phyloP scores from a whole-genome alignment of 129 eudicot genomes.

The Pulicaria dysenterica region DNA sequence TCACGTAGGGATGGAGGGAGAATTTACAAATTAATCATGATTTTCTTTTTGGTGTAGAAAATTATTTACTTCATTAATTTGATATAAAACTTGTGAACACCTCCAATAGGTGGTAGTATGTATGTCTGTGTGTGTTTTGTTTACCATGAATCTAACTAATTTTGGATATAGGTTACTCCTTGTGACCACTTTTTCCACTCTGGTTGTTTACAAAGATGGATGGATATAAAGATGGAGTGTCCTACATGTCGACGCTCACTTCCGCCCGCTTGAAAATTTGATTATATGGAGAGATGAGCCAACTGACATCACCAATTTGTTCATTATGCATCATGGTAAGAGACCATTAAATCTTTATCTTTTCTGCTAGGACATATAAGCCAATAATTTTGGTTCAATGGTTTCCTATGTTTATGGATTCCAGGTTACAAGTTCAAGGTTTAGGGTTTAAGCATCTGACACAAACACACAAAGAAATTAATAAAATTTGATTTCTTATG shows the following conservation, averaged over 20 bases:
- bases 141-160: slow-evolving; percentile 6
- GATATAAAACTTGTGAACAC: too few species aligned
- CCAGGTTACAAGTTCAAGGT: too few species aligned
- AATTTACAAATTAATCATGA: too few species aligned
- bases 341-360: background rate
- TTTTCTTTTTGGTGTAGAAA: too few species aligned
- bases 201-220: slow-evolving; percentile 97
- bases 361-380: background rate
- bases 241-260: slow-evolving; percentile 97
- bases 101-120: too few species aligned
- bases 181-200: slow-evolving; percentile 99
- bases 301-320: slow-evolving; percentile 34
- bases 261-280: slow-evolving; percentile 72
- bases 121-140: background rate
- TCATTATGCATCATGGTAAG: slow-evolving; percentile 28
- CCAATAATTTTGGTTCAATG: too few species aligned
- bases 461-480: too few species aligned
- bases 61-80: too few species aligned
- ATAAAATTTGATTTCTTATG: too few species aligned
- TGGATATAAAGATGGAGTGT: slow-evolving; percentile 99
- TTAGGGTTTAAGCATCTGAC: too few species aligned
- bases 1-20: too few species aligned
- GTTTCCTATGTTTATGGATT: too few species aligned
- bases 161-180: slow-evolving; percentile 72
- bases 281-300: slow-evolving; percentile 20